Evolutionary conservation across 1,284 basidiomycete species (phyloP).

Genomic region (Pseudozyma sp.): DNA sequence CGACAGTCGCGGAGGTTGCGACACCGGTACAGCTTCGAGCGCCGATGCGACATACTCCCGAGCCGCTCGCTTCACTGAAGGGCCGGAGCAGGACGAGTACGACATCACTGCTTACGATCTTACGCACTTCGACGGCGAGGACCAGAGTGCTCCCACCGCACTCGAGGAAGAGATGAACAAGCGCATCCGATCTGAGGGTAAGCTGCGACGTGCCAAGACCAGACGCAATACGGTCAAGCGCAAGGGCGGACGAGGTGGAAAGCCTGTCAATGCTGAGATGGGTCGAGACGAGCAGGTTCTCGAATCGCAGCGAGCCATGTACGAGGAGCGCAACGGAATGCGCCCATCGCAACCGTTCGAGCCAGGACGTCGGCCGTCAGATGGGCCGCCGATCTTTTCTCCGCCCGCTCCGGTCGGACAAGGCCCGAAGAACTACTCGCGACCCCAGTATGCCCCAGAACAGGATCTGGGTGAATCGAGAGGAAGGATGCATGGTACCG

Average conservation of each 20-base stretch:
- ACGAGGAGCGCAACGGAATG: constrained; percentile 32
- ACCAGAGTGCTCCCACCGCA: constrained; percentile 75
- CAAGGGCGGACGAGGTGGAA: constrained; percentile 37
- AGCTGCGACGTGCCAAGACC: constrained; percentile 74
- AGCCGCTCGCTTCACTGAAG: constrained; percentile 63
- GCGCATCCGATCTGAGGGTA: constrained; percentile 78
- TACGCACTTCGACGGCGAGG: constrained; percentile 83
- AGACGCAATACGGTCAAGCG: constrained; percentile 47
- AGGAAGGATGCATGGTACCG: constrained; percentile 3
- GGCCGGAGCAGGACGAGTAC: constrained; percentile 71
- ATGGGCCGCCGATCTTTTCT: constrained; percentile 12
- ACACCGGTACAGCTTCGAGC: constrained; percentile 8
- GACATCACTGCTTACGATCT: constrained; percentile 76
- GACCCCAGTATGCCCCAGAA: constrained; percentile 8
- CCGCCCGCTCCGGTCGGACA: background rate
- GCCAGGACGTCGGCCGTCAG: constrained; percentile 18
- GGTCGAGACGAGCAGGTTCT: constrained; percentile 39
- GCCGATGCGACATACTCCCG: constrained; percentile 18
- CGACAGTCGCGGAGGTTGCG: constrained; percentile 13
- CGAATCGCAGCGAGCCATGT: constrained; percentile 50
- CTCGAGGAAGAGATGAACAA: constrained; percentile 77
- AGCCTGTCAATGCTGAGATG: constrained; percentile 17
- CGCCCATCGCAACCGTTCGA: constrained; percentile 21
- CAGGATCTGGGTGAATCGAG: constrained; percentile 29
- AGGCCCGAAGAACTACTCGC: background rate